phyloP scores from a whole-genome alignment of 768 basidiomycete genomes.

The Gloeostereum incarnatum region DNA sequence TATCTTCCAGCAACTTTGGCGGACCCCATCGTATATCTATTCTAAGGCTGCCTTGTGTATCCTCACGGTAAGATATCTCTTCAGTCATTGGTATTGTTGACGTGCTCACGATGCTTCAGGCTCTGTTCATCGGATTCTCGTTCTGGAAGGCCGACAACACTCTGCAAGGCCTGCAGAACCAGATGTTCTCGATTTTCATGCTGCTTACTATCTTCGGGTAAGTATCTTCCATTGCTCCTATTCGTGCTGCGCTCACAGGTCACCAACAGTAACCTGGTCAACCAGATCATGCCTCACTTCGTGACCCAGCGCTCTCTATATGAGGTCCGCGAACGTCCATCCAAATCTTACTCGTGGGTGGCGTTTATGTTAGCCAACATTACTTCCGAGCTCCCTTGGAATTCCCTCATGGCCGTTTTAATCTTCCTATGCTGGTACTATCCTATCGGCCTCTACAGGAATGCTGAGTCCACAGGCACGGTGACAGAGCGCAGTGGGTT shows the following conservation, averaged over 20 bases:
- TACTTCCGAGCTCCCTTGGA: slow-evolving; percentile 17
- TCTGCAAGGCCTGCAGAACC: slow-evolving; percentile 16
- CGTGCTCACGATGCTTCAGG: background rate
- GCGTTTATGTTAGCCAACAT: slow-evolving; percentile 21
- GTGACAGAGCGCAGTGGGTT: slow-evolving; percentile 24
- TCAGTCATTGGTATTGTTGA: background rate
- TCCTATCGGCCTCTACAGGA: slow-evolving; percentile 24
- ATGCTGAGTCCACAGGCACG: slow-evolving; percentile 21
- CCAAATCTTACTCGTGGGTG: slow-evolving; percentile 20
- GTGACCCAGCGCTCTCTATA: slow-evolving; percentile 21
- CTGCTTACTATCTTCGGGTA: slow-evolving; percentile 14
- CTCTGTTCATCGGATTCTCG: slow-evolving; percentile 18
- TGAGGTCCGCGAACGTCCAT: slow-evolving; percentile 21
- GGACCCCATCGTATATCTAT: slow-evolving; percentile 16
- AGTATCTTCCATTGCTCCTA: too few species aligned
- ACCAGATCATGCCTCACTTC: slow-evolving; percentile 25
- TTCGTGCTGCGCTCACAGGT: too few species aligned
- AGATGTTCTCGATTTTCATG: slow-evolving; percentile 17
- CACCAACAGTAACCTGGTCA: slow-evolving; percentile 19
- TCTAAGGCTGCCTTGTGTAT: slow-evolving; percentile 8
- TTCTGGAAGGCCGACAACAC: slow-evolving; percentile 16
- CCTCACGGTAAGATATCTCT: slow-evolving; percentile 1
- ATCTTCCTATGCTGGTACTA: slow-evolving; percentile 25
- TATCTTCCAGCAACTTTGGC: slow-evolving; percentile 16
- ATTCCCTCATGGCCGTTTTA: slow-evolving; percentile 13